Conservation (phyloP, 352 stramenopile species). For the Phytophthora pinifolia region DNA sequence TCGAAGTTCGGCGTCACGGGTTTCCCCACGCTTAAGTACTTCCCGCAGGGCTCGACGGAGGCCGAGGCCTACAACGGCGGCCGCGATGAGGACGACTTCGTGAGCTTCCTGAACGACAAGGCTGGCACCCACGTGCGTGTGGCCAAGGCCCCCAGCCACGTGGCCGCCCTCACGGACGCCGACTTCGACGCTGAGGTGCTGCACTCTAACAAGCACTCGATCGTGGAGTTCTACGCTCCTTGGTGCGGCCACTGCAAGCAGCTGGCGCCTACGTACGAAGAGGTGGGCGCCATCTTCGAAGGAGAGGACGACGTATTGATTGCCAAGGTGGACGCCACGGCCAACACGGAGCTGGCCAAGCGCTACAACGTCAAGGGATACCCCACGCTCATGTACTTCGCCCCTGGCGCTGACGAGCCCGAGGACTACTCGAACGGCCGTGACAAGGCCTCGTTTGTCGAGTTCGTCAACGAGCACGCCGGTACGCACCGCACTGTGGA, state of each 20-base stretch:
- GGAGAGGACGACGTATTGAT: constrained; percentile 81
- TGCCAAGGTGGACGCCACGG: constrained; percentile 84
- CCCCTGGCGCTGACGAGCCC: constrained; percentile 68
- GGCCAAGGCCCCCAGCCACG: constrained; percentile 65
- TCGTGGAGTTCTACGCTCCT: constrained; percentile 95
- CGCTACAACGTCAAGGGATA: constrained; percentile 90
- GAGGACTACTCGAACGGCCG: constrained; percentile 86
- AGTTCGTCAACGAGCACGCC: constrained; percentile 92
- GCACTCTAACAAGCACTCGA: constrained; percentile 79
- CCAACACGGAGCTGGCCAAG: constrained; percentile 51
- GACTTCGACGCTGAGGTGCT: constrained; percentile 84
- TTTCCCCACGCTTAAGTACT: constrained; percentile 95
- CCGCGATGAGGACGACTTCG: constrained; percentile 82
- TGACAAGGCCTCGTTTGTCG: constrained; percentile 84
- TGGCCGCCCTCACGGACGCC: constrained; percentile 52
- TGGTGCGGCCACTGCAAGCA: constrained; percentile 95
- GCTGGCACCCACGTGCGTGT: constrained; percentile 71
- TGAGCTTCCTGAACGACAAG: constrained; percentile 77
- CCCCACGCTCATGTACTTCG: constrained; percentile 93
- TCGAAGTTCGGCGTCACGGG: constrained; percentile 85
- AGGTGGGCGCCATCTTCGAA: constrained; percentile 72
- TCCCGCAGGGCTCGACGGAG: constrained; percentile 74
- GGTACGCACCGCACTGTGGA: constrained; percentile 81
- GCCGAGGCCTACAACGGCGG: constrained; percentile 88
- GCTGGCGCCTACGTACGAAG: constrained; percentile 88